These are phyloP conservation scores for Ophiognomonia clavigignenti-juglandacearum DNA, from an alignment of 2,329 filamentous ascomycete species.

Conservation along the genomic window DNA sequence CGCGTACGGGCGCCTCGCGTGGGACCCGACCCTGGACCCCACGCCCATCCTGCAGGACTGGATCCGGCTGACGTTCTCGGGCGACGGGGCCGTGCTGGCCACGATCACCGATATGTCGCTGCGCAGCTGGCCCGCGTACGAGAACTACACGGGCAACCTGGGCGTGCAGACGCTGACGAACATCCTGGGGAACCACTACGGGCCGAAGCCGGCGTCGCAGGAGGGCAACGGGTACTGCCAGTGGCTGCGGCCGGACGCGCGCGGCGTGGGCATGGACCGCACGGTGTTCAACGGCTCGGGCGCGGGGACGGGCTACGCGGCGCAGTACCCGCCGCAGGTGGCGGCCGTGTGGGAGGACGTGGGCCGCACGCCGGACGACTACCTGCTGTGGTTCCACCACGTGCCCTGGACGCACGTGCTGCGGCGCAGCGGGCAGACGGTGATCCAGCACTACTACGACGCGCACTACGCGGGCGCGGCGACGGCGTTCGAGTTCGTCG, in stretches of 20 bases:
- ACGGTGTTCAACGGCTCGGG: slow-evolving; percentile 64
- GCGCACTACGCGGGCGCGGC: slow-evolving; percentile 49
- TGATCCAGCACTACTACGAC: slow-evolving; percentile 54
- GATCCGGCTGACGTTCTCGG: slow-evolving; percentile 62
- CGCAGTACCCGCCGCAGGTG: slow-evolving; percentile 61
- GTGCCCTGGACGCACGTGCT: slow-evolving; percentile 61
- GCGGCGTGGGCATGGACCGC: slow-evolving; percentile 65
- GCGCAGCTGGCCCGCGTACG: slow-evolving; percentile 66
- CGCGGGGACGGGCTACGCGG: slow-evolving; percentile 62
- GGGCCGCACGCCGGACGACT: slow-evolving; percentile 60
- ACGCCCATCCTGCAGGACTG: slow-evolving; percentile 55
- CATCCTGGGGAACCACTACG: slow-evolving; percentile 62
- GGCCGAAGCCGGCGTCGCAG: slow-evolving; percentile 61
- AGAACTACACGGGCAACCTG: slow-evolving; percentile 66
- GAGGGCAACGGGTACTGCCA: slow-evolving; percentile 67
- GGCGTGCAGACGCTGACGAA: slow-evolving; percentile 66
- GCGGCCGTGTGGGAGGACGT: slow-evolving; percentile 53
- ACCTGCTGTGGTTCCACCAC: slow-evolving; percentile 72
- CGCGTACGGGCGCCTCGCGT: slow-evolving; percentile 62
- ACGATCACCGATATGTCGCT: slow-evolving; percentile 60
- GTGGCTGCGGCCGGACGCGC: slow-evolving; percentile 61
- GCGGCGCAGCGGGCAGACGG: slow-evolving; percentile 56
- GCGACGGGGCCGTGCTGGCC: slow-evolving; percentile 48
- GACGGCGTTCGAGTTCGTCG: slow-evolving; percentile 54
- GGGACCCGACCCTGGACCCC: slow-evolving; percentile 51